Percentiles rank a stretch among this genome's conserved stretches.
These are phyloP conservation scores for Dendrocalamus latiflorus DNA, from an alignment of 202 grass and related monocot genomes.

Conservation along the genomic window DNA sequence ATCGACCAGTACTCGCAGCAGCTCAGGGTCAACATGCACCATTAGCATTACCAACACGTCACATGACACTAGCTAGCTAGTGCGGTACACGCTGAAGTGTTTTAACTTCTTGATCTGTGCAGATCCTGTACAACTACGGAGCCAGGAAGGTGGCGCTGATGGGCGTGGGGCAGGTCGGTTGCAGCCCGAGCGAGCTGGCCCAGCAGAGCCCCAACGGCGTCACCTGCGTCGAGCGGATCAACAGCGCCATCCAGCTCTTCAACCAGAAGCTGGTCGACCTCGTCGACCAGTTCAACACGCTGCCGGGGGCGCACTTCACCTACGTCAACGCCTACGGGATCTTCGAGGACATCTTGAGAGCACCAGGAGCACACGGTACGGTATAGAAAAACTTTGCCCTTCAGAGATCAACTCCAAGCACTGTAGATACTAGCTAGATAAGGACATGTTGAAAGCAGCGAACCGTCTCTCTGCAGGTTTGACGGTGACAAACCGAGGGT, in stretches of 20 bases:
- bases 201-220: slow-evolving; percentile 53
- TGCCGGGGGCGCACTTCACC: slow-evolving; percentile 75
- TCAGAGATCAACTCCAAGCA: not conserved
- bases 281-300: slow-evolving; percentile 67
- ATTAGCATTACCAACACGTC: not conserved
- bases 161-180: slow-evolving; percentile 68
- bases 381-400: not conserved
- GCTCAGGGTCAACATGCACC: slow-evolving; percentile 31
- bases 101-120: too few relatives aligned
- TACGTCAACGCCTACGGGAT: slow-evolving; percentile 84
- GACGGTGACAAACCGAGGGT: slow-evolving; percentile 55
- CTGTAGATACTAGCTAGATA: too few relatives aligned
- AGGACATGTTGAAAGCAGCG: not conserved
- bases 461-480: slow-evolving; percentile 5
- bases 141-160: slow-evolving; percentile 66
- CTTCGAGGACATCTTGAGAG: slow-evolving; percentile 62
- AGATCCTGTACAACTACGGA: slow-evolving; percentile 57
- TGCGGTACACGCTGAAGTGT: too few relatives aligned
- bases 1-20: slow-evolving; percentile 59
- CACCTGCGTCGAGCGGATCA: slow-evolving; percentile 53
- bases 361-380: slow-evolving; percentile 48
- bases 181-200: slow-evolving; percentile 78
- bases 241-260: slow-evolving; percentile 69
- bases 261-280: slow-evolving; percentile 53
- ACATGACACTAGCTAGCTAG: not conserved